A percentile compares a stretch with the other conserved stretches of the same genome.
Evolutionary conservation across 1,284 basidiomycete species (phyloP).

Genomic region (Cerioporus squamosus): DNA sequence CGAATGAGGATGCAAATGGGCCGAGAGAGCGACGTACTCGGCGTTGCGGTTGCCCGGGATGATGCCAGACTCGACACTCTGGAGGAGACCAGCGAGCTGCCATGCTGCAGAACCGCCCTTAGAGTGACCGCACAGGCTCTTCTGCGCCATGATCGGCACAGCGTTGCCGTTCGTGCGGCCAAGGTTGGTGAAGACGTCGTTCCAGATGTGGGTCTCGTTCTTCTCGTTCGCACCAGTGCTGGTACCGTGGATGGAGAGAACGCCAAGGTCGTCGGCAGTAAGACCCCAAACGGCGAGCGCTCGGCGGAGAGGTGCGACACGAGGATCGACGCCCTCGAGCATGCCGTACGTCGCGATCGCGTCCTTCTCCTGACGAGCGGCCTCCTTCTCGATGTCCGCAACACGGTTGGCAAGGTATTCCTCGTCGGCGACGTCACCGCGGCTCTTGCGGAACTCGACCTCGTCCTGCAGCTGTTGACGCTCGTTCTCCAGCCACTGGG

Average conservation of each 20-base stretch:
- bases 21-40: conserved; percentile 62
- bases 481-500: conserved; percentile 92
- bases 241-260: conserved; percentile 91
- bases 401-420: conserved; percentile 78
- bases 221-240: conserved; percentile 98
- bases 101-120: conserved; percentile 98
- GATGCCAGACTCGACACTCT: conserved; percentile 85
- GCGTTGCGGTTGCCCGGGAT: conserved; percentile 98
- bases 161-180: conserved; percentile 93
- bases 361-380: conserved; percentile 88
- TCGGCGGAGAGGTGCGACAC: conserved; percentile 88
- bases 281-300: conserved; percentile 97
- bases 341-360: conserved; percentile 91
- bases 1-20: background rate
- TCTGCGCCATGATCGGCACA: conserved; percentile 96
- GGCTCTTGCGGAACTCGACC: conserved; percentile 61
- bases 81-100: conserved; percentile 94
- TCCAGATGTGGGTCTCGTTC: conserved; percentile 98
- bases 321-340: conserved; percentile 88
- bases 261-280: conserved; percentile 89
- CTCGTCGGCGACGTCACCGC: conserved; percentile 60
- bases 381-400: conserved; percentile 87
- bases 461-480: conserved; percentile 84
- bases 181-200: conserved; percentile 89
- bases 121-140: conserved; percentile 94